Evolutionary conservation across 2,329 filamentous ascomycete species (phyloP), one percentile per base, ranked within the genome.

Genomic region (Colletotrichum sansevieriae): DNA sequence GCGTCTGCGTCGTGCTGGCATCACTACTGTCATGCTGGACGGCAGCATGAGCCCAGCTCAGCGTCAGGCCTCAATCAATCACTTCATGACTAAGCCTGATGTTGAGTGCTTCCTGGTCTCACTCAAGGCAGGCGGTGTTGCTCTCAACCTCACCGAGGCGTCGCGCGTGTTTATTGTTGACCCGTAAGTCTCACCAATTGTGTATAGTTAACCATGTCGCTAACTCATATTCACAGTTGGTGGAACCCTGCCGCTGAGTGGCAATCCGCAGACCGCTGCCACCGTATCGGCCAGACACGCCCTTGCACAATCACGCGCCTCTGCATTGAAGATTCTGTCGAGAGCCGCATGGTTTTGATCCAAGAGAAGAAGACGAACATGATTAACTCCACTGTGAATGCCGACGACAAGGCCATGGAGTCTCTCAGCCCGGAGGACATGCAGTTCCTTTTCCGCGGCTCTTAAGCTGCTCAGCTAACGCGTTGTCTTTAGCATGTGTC

Each of bases 231-330:
- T 41, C 73, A 29, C 35, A 94, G 92, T 73, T 98, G 96, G 96
- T 99, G 96, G 96, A 98, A 98, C 74, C 96, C 96, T n/a, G 95
- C 95, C n/a, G 95, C 95, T 0, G 96, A 99, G 82, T 99, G 96
- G 96, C 96, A 99, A 81, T 96, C 92, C 70, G 96, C 96, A 3
- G 96, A 99, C 78, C 88, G 93, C 72, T 94, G 92, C 76, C 96
- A 98, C 81, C 94, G 96, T 64, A 99, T 98, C 73, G 96, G 96
- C 37, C 96, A 99, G 83, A 93, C 91, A 54, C 92, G 96, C 8
- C 95, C 95, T 33, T 98, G 96, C 78, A 93, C 93, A 41, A 97
- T 99, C 74, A 98, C 95, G 1, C 90, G 96, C 33, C 88, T 99
- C 11, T 97, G 94, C 77, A 98, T 99, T 71, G 95, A 99, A 78